Percentiles rank a stretch among this genome's conserved stretches.
Evolutionary conservation across 2,329 filamentous ascomycete species (phyloP).

Genomic region (Microsporum ferrugineum): DNA sequence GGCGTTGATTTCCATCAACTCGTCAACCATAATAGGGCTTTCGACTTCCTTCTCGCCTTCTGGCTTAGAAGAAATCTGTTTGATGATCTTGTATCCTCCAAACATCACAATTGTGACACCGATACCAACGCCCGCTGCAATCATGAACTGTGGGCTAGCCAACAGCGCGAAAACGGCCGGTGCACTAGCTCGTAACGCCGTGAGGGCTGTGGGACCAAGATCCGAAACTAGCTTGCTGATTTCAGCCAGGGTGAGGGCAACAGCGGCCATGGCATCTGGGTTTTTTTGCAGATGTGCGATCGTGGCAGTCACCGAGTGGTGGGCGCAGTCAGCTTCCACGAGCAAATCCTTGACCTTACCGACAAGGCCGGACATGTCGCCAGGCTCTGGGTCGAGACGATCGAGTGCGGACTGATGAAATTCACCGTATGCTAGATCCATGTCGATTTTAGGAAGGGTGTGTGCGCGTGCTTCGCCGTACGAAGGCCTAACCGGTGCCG

Average conservation of each 20-base stretch:
- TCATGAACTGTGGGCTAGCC: conserved; percentile 84
- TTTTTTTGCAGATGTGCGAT: conserved; percentile 71
- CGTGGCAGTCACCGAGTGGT: conserved; percentile 70
- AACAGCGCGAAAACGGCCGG: conserved; percentile 80
- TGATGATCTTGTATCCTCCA: conserved; percentile 94
- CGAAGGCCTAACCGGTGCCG: conserved; percentile 7
- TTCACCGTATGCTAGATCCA: conserved; percentile 84
- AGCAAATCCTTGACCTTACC: conserved; percentile 64
- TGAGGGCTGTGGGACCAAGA: conserved; percentile 70
- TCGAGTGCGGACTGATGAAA: conserved; percentile 53
- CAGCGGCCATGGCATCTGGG: conserved; percentile 84
- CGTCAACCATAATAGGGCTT: conserved; percentile 34
- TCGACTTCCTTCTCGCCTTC: conserved; percentile 10
- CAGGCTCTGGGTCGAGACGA: conserved; percentile 39
- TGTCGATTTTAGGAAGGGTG: conserved; percentile 50
- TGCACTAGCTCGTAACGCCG: conserved; percentile 64
- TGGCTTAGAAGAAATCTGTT: conserved; percentile 52
- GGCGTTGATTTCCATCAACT: conserved; percentile 44
- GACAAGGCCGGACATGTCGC: conserved; percentile 58
- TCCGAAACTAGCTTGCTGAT: conserved; percentile 72
- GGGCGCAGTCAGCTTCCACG: conserved; percentile 77
- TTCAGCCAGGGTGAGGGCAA: conserved; percentile 84
- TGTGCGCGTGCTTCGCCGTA: conserved; percentile 18
- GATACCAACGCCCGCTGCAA: conserved; percentile 76
- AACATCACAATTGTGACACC: conserved; percentile 94